Conservation (phyloP, 2,329 filamentous ascomycete species). For the Raffaelea ambrosiae region DNA sequence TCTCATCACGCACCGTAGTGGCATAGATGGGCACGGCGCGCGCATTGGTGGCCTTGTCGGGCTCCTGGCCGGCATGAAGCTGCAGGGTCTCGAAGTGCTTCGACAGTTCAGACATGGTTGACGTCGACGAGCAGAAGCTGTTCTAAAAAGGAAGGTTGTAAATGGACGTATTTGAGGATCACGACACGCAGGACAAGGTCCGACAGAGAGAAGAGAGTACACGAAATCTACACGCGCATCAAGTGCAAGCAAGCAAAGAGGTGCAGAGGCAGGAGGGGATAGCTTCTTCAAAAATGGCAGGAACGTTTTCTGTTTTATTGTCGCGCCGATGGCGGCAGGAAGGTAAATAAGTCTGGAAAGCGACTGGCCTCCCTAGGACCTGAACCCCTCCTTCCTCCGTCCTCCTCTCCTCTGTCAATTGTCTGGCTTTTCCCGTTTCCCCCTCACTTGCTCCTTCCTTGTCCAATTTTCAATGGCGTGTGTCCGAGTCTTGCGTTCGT, state of each 20-base stretch:
- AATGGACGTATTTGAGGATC: too few species aligned
- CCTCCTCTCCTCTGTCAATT: background rate
- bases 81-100: conserved; percentile 76
- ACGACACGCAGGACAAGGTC: background rate
- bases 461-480: too few species aligned
- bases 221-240: too few species aligned
- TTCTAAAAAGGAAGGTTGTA: background rate
- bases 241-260: too few species aligned
- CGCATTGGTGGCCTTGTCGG: conserved; percentile 74
- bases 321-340: too few species aligned
- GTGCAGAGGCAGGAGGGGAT: too few species aligned
- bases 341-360: background rate
- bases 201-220: too few species aligned
- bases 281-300: too few species aligned
- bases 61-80: conserved; percentile 74
- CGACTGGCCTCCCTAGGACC: background rate
- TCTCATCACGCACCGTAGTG: conserved; percentile 53
- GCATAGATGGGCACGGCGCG: conserved; percentile 95
- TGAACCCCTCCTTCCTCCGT: too few species aligned
- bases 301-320: too few species aligned
- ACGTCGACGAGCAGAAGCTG: background rate
- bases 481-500: too few species aligned
- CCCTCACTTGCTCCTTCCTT: background rate
- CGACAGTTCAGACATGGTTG: conserved; percentile 35
- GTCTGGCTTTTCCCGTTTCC: background rate